Percentiles rank a stretch among this genome's conserved stretches.
phyloP scores from a whole-genome alignment of 2,329 filamentous ascomycete genomes.

The Neonectria neomacrospora region DNA sequence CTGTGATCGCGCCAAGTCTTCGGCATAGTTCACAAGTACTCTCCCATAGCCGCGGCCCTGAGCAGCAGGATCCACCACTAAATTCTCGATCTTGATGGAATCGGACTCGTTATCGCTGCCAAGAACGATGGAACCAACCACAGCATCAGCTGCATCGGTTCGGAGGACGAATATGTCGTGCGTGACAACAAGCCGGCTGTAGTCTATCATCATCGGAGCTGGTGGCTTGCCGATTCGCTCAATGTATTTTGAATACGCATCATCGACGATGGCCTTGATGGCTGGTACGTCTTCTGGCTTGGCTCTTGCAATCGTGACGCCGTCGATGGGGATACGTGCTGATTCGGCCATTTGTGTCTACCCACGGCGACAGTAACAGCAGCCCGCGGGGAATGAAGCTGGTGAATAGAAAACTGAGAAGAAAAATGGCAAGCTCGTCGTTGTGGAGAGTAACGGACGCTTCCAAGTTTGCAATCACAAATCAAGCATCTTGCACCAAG shows the following conservation, averaged over 20 bases:
- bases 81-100: conserved; percentile 43
- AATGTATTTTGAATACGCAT: conserved; percentile 50
- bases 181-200: conserved; percentile 42
- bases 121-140: conserved; percentile 47
- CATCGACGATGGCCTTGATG: conserved; percentile 46
- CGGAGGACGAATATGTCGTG: conserved; percentile 42
- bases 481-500: not conserved
- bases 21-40: conserved; percentile 47
- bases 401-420: not conserved
- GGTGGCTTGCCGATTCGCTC: conserved; percentile 50
- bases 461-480: not conserved
- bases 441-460: not conserved
- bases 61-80: conserved; percentile 43
- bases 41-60: conserved; percentile 49
- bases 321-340: not conserved
- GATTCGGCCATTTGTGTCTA: not conserved
- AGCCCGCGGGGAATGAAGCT: too few relatives aligned
- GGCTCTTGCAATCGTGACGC: conserved; percentile 17
- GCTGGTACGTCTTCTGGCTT: conserved; percentile 37
- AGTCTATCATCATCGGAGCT: conserved; percentile 52
- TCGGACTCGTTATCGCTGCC: conserved; percentile 26
- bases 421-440: not conserved
- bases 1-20: conserved; percentile 41
- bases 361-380: not conserved
- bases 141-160: not conserved